Base-by-base conservation (phyloP, 2,329 filamentous ascomycete genomes). In the Alternaria infectoria region DNA sequence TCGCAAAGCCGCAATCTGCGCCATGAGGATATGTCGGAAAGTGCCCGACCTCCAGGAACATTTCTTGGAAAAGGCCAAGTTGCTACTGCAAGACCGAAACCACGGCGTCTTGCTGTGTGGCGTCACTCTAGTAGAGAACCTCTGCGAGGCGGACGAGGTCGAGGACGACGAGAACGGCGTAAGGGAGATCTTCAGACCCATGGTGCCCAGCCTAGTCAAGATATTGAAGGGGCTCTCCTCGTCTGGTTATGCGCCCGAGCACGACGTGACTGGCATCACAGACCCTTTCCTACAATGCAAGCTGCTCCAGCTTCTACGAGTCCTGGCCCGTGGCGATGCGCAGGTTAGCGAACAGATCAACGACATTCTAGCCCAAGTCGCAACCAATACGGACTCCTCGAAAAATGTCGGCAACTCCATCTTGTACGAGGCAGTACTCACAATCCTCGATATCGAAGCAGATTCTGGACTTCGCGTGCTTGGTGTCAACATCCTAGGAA, bases 371-470 rank as follows among this genome's bases (percentile, higher is more conserved):
- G 96, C 96, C 6, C 94, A 97, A 75, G 96, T 99, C 58, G 96
- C 96, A 56, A 98, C 95, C 43, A 99, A 99, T 81, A 99, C 96
- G 1, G 96, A 99, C 77, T 93, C 95, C 0, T 94, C 94, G 26
- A 99, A 99, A 84, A 99, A 99, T 70, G 96, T 99, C 45, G 96
- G 96, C 67, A 99, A 99, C 79, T 95, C 96, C 1, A 99, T 99
- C 72, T 86, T 99, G 8, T 99, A 99, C 82, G 96, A 99, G 82
- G 92, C 96, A 2, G 96, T 99, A 40, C 89, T 96, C 46, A 99
- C 96, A 0, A 99, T 99, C 70, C 89, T 99, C 52, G 96, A 99
- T 71, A 98, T 99, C 57, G 96, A 99, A 81, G 96, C 96, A 21
- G 96, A 99, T 77, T 97, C 96, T 10, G 95, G 96, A 36, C 83